Conservation (phyloP, 2,329 filamentous ascomycete genomes). For the Ophiostoma tasmaniense region DNA sequence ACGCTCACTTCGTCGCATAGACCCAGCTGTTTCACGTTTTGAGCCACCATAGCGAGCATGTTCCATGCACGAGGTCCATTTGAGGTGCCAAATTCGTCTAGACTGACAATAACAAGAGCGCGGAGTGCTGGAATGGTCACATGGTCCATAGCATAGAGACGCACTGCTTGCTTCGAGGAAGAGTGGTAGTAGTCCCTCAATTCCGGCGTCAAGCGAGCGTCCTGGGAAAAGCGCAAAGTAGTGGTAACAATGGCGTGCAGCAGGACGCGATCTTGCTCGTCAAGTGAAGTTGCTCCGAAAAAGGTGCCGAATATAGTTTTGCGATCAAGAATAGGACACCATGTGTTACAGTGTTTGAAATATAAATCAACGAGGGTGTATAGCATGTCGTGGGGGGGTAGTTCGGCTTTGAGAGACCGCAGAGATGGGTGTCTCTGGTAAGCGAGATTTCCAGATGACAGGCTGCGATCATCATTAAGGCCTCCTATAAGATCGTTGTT, state of each 20-base stretch:
- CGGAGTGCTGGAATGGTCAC: conserved; percentile 81
- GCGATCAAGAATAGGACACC: conserved; percentile 82
- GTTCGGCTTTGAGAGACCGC: conserved; percentile 51
- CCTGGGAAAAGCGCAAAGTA: conserved; percentile 73
- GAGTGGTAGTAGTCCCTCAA: conserved; percentile 67
- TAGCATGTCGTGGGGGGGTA: conserved; percentile 65
- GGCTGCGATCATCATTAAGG: conserved; percentile 36
- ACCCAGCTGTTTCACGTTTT: conserved; percentile 79
- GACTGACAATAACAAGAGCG: conserved; percentile 74
- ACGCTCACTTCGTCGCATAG: conserved; percentile 75
- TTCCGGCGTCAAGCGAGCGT: conserved; percentile 63
- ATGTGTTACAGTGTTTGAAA: conserved; percentile 72
- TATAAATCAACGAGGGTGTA: conserved; percentile 67
- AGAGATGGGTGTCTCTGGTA: conserved; percentile 29
- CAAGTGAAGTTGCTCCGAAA: conserved; percentile 66
- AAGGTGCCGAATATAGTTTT: conserved; percentile 72
- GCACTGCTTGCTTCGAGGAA: conserved; percentile 73
- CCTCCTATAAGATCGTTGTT: conserved; percentile 36
- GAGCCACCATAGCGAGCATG: conserved; percentile 75
- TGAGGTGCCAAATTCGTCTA: conserved; percentile 76
- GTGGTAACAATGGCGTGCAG: conserved; percentile 84
- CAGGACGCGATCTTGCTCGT: conserved; percentile 73
- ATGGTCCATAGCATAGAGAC: conserved; percentile 81
- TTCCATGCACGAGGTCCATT: conserved; percentile 92
- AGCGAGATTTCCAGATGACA: conserved; percentile 47